phyloP scores from a whole-genome alignment of 140 eudicot genomes.

The Stevia rebaudiana region DNA sequence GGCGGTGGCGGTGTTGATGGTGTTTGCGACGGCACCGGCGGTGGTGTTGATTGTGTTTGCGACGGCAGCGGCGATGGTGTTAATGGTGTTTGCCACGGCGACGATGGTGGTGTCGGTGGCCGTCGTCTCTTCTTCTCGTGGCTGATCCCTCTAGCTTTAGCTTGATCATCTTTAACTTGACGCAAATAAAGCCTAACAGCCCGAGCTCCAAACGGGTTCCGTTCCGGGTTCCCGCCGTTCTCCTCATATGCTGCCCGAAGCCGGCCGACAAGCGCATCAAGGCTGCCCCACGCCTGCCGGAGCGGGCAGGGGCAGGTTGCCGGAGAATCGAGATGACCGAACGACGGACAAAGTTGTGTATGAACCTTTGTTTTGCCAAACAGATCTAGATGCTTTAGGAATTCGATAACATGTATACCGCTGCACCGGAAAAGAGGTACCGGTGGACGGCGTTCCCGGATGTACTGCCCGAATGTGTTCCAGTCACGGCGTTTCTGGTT shows the following conservation, averaged over 20 bases:
- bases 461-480: conserved; percentile 64
- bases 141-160: conserved; percentile 51
- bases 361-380: conserved; percentile 62
- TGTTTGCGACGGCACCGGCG: no score
- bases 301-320: conserved; percentile 61
- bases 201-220: conserved; percentile 51
- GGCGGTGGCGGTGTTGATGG: no score
- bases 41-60: no score
- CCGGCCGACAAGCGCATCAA: conserved; percentile 57
- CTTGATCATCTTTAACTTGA: conserved; percentile 52
- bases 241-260: conserved; percentile 63
- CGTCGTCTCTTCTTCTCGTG: conserved; percentile 39
- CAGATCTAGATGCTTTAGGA: conserved; percentile 50
- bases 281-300: conserved; percentile 69
- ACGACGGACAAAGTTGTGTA: conserved; percentile 47
- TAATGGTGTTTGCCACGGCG: conserved; percentile 8
- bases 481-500: conserved; percentile 59
- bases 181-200: conserved; percentile 50
- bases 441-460: conserved; percentile 56
- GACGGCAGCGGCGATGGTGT: conserved; percentile 13
- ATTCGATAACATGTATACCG: conserved; percentile 54
- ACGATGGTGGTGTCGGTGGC: conserved; percentile 26
- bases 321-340: conserved; percentile 54
- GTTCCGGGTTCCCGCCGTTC: conserved; percentile 52
- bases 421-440: conserved; percentile 43